phyloP scores from a whole-genome alignment of 2,329 filamentous ascomycete species.

The Aspergillus sp. region DNA sequence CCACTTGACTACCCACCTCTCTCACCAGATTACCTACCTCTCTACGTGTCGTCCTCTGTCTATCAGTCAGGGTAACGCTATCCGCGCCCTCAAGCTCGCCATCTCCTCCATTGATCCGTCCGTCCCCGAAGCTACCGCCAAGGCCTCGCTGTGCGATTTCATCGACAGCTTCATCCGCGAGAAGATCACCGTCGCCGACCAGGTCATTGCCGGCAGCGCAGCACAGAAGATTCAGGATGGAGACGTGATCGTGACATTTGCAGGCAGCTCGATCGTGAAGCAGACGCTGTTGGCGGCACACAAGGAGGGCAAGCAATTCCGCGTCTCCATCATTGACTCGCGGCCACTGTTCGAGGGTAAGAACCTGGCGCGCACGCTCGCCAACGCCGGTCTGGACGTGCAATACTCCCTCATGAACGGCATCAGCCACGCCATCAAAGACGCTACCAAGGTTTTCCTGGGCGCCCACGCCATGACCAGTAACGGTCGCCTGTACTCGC shows the following conservation, averaged over 20 bases:
- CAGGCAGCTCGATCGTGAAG: slow-evolving; percentile 82
- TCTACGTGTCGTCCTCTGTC: slow-evolving; percentile 93
- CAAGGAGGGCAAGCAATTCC: slow-evolving; percentile 70
- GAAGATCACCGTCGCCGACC: slow-evolving; percentile 82
- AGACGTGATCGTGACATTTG: slow-evolving; percentile 84
- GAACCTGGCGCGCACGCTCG: slow-evolving; percentile 70
- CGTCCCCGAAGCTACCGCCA: slow-evolving; percentile 77
- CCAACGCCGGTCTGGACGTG: slow-evolving; percentile 70
- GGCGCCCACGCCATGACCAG: slow-evolving; percentile 94
- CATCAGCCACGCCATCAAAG: slow-evolving; percentile 70
- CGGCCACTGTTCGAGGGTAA: slow-evolving; percentile 70
- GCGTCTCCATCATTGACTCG: slow-evolving; percentile 81
- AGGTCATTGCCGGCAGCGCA: slow-evolving; percentile 78
- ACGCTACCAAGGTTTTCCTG: slow-evolving; percentile 73
- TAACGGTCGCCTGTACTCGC: slow-evolving; percentile 86
- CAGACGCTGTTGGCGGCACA: slow-evolving; percentile 75
- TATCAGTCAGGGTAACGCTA: slow-evolving; percentile 95
- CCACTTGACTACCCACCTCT: slow-evolving; percentile 89
- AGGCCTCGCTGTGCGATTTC: slow-evolving; percentile 72
- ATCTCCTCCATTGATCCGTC: slow-evolving; percentile 90
- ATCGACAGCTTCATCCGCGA: slow-evolving; percentile 92
- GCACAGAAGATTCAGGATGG: slow-evolving; percentile 74
- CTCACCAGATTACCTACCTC: slow-evolving; percentile 93
- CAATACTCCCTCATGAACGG: slow-evolving; percentile 81
- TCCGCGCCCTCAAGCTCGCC: slow-evolving; percentile 89